Evolutionary conservation across 192 early-diverging fungal species (phyloP).

Genomic region (Chytriomyces sp.): DNA sequence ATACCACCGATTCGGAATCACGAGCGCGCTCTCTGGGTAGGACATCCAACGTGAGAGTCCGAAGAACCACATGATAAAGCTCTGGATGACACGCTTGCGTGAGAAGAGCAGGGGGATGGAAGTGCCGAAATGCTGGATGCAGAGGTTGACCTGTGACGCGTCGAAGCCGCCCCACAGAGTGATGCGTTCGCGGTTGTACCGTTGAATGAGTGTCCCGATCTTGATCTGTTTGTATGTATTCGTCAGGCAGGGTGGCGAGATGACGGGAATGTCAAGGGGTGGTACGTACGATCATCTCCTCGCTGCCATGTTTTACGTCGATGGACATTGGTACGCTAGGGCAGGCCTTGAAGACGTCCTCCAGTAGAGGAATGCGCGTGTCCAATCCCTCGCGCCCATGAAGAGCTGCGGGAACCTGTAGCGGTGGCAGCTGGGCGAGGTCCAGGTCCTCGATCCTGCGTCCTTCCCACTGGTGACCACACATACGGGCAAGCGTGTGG

Average conservation of each 20-base stretch:
- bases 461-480: slow-evolving; percentile 38
- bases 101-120: slow-evolving; percentile 51
- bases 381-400: slow-evolving; percentile 18
- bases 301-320: slow-evolving; percentile 48
- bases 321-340: slow-evolving; percentile 50
- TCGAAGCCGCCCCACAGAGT: slow-evolving; percentile 53
- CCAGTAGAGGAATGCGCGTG: slow-evolving; percentile 42
- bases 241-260: neutral
- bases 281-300: slow-evolving; percentile 35
- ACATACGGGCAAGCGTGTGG: slow-evolving; percentile 35
- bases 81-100: slow-evolving; percentile 13
- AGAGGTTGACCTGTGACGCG: slow-evolving; percentile 17
- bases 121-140: slow-evolving; percentile 36
- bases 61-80: slow-evolving; percentile 34
- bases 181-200: slow-evolving; percentile 31
- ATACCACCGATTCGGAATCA: slow-evolving; percentile 42
- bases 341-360: slow-evolving; percentile 45
- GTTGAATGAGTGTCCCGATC: slow-evolving; percentile 43
- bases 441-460: slow-evolving; percentile 42
- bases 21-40: slow-evolving; percentile 40
- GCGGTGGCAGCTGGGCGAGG: slow-evolving; percentile 42
- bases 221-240: slow-evolving; percentile 3
- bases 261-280: neutral
- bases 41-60: slow-evolving; percentile 42
- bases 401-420: slow-evolving; percentile 38